A percentile compares a stretch with the other conserved stretches of the same genome.
These are phyloP conservation scores for Smallanthus sonchifolius DNA, from an alignment of 129 eudicot species.

Conservation along the genomic window DNA sequence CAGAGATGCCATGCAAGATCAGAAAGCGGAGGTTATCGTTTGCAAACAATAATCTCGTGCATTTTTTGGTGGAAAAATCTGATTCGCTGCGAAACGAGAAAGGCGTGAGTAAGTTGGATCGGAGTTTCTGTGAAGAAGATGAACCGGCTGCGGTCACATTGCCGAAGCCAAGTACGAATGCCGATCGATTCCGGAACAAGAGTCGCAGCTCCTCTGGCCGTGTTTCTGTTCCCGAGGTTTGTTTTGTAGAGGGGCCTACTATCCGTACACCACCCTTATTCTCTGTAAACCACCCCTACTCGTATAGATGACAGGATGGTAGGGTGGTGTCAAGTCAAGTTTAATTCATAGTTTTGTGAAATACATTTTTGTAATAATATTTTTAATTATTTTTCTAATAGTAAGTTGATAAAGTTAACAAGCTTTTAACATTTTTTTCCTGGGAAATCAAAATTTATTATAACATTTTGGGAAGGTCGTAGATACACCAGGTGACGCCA, in stretches of 20 bases:
- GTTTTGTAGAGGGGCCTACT: not conserved
- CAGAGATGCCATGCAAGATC: constrained; percentile 59
- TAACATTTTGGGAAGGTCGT: too few relatives aligned
- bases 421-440: too few relatives aligned
- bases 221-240: constrained; percentile 19
- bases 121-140: constrained; percentile 38
- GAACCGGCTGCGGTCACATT: constrained; percentile 26
- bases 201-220: constrained; percentile 24
- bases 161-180: constrained; percentile 10
- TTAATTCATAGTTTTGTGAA: not conserved
- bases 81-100: constrained; percentile 35
- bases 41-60: constrained; percentile 40
- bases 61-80: constrained; percentile 46
- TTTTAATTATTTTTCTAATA: not conserved
- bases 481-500: too few relatives aligned
- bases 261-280: too few relatives aligned
- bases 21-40: constrained; percentile 61
- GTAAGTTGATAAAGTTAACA: not conserved
- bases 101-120: not conserved
- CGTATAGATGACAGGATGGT: too few relatives aligned
- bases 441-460: too few relatives aligned
- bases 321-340: too few relatives aligned
- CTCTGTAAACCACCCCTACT: too few relatives aligned
- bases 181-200: constrained; percentile 28
- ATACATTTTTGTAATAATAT: not conserved